Evolutionary conservation across 352 stramenopile species (phyloP), one percentile per base, ranked within the genome.

Genomic region (Phytophthora palmivora): DNA sequence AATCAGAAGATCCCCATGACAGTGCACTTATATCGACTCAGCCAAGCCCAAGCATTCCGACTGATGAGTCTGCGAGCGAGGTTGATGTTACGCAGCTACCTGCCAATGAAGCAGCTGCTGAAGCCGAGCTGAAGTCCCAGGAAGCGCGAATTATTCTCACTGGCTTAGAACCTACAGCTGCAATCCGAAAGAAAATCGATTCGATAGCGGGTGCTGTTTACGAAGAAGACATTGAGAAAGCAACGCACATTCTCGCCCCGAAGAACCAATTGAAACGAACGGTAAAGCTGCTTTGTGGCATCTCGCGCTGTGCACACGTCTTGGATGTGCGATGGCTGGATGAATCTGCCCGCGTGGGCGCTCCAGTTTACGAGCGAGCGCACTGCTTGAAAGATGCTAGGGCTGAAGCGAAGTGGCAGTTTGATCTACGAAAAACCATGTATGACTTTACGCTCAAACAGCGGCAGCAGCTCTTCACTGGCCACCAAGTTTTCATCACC

Each of bases 211-310:
- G 72, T 18, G 78, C 78, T 19, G 38, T 59, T 2, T 85, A 81
- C 47, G 76, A 88, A 58, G 56, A 77, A 52, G 59, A 79, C 8
- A 59, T 88, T 32, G 60, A 79, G 12, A 68, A 69, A 18, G 78
- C 71, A 32, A 88, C 73, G 21, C 78, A 88, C 42, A 38, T 88
- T 36, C 56, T 88, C 19, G 78, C 70, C 37, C 76, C 74, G 1
- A 66, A 63, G n/a, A 62, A 72, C 26, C 52, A 79, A 34, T 34
- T 88, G 12, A 88, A 88, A 45, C 70, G 78, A 24, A 88, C 79
- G 1, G 79, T 88, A 21, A 88, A 88, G 53, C 36, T 88, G 26
- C 62, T 88, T 37, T 87, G 79, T 18, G 79, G 76, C 4, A 80
- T 88, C n/a, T 84, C 79, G 3, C 65, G 67, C 19, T 83, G 79